These are phyloP conservation scores for Aechmea fasciata DNA, from an alignment of 176 grass and related monocot genomes.

Conservation along the genomic window DNA sequence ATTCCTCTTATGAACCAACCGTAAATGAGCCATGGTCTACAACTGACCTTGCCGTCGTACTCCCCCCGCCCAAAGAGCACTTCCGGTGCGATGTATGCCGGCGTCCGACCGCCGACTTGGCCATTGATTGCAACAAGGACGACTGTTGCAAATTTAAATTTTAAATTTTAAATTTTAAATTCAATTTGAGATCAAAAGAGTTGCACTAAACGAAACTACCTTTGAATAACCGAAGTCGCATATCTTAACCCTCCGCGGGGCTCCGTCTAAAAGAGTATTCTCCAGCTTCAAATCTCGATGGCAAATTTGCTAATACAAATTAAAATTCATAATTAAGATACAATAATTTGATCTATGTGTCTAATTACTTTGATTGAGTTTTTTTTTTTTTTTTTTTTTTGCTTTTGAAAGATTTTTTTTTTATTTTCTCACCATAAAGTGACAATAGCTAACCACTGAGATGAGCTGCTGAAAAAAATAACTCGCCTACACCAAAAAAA, in stretches of 20 bases:
- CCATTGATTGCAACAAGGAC: conserved; percentile 68
- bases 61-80: conserved; percentile 54
- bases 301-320: conserved; percentile 46
- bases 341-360: neutral
- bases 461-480: conserved; percentile 99
- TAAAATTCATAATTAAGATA: neutral
- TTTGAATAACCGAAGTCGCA: conserved; percentile 90
- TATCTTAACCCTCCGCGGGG: conserved; percentile 71
- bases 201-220: conserved; percentile 24
- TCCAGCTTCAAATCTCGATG: conserved; percentile 90
- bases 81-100: conserved; percentile 89
- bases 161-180: neutral
- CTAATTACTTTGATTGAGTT: no score
- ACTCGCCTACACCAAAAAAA: conserved; percentile 15
- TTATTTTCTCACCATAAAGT: conserved; percentile 49
- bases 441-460: conserved; percentile 75
- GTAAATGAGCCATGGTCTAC: neutral
- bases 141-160: conserved; percentile 44
- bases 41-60: conserved; percentile 88
- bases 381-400: neutral
- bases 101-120: conserved; percentile 86
- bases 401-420: neutral
- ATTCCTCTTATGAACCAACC: neutral
- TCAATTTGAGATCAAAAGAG: conserved; percentile 23
- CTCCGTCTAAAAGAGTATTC: conserved; percentile 88